Conservation (phyloP, 1,284 basidiomycete species). For the Vanrija pseudolonga region DNA sequence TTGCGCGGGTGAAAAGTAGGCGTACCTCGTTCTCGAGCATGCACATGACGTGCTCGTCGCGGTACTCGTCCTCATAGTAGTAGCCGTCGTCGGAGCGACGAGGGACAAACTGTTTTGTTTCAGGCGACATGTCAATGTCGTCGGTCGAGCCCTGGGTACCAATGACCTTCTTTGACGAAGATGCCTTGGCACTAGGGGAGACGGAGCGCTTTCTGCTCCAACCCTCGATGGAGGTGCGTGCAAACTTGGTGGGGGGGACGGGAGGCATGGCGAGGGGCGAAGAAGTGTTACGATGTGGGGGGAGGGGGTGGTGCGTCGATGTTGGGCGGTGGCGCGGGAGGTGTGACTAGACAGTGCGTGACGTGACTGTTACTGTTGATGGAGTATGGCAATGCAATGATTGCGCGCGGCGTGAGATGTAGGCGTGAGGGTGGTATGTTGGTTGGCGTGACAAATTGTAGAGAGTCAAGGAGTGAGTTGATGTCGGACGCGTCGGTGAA, state of each 20-base stretch:
- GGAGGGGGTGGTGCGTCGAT: neutral
- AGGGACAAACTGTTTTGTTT: conserved; percentile 3
- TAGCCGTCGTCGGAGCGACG: conserved; percentile 45
- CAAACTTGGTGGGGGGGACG: conserved; percentile 35
- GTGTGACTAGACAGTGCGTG: conserved; percentile 8
- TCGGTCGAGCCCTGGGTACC: neutral
- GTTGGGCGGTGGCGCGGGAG: neutral
- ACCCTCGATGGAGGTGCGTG: conserved; percentile 40
- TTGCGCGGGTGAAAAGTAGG: conserved; percentile 13
- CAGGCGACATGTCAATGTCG: neutral
- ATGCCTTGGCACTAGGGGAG: conserved; percentile 25
- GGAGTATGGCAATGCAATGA: neutral
- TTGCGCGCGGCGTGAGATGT: conserved; percentile 1
- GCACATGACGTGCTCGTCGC: conserved; percentile 84
- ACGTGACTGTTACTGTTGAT: conserved; percentile 6
- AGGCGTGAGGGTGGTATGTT: neutral
- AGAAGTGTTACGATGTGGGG: neutral
- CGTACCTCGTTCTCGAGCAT: conserved; percentile 98
- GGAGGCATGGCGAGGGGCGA: conserved; percentile 33
- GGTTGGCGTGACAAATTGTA: neutral
- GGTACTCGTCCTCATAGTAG: conserved; percentile 83
- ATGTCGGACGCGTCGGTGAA: too few relatives aligned
- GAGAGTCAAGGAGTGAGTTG: too few relatives aligned
- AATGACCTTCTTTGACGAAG: conserved; percentile 16
- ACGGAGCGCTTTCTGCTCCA: conserved; percentile 42